Percentiles rank a stretch among this genome's conserved stretches.
phyloP scores from a whole-genome alignment of 441 rosid species.

The Jatropha podagrica region DNA sequence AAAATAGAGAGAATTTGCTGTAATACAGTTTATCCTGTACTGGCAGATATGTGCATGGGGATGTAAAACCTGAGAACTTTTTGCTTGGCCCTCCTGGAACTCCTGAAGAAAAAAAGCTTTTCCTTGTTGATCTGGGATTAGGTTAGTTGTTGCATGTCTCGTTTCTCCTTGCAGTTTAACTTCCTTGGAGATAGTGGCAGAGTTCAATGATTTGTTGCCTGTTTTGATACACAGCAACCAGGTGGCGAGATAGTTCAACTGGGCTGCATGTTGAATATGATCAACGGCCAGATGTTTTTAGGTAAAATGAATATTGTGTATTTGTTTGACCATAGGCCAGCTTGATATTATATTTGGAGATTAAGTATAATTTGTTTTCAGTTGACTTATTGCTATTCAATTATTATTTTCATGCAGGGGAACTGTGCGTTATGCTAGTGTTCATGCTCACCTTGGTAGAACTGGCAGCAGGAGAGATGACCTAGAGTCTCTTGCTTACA shows the following conservation, averaged over 20 bases:
- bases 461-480: constrained; percentile 97
- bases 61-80: constrained; percentile 96
- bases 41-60: constrained; percentile 91
- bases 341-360: constrained; percentile 8
- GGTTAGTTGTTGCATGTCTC: constrained; percentile 42
- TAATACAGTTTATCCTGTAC: constrained; percentile 12
- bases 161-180: constrained; percentile 5
- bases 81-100: constrained; percentile 85
- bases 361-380: not conserved
- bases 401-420: constrained; percentile 49
- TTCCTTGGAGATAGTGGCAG: not conserved
- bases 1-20: not conserved
- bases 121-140: constrained; percentile 89
- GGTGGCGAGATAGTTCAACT: constrained; percentile 79
- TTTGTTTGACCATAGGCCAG: not conserved
- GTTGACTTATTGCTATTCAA: constrained; percentile 10
- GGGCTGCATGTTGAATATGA: constrained; percentile 94
- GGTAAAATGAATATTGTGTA: constrained; percentile 39
- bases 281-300: constrained; percentile 95
- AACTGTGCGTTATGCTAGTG: constrained; percentile 97
- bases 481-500: constrained; percentile 95
- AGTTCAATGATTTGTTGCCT: constrained; percentile 12
- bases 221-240: constrained; percentile 53
- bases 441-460: constrained; percentile 97
- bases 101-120: constrained; percentile 78